Conservation (phyloP, 129 eudicot species). For the Flaveria sonorensis region DNA sequence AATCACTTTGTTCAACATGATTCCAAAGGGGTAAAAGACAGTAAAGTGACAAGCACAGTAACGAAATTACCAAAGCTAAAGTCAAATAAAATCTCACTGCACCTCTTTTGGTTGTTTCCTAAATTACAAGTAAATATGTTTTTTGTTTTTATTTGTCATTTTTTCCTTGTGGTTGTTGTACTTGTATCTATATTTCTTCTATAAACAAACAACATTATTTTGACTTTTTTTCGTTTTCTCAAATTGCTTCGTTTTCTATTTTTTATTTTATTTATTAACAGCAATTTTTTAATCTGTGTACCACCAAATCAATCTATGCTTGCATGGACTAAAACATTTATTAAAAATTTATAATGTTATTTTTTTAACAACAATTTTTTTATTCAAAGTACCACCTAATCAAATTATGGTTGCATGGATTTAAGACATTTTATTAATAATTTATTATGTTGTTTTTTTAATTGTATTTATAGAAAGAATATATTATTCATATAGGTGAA, state of each 20-base stretch:
- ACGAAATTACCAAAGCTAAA: conserved; percentile 45
- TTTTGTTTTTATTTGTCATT: conserved; percentile 34
- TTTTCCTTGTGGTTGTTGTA: conserved; percentile 35
- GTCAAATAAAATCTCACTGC: conserved; percentile 48
- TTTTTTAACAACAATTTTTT: too few relatives aligned
- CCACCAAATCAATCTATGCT: too few relatives aligned
- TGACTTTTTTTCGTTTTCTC: conserved; percentile 7
- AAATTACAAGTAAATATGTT: conserved; percentile 31
- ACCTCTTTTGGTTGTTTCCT: conserved; percentile 40
- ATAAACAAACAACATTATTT: conserved; percentile 28
- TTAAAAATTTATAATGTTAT: too few relatives aligned
- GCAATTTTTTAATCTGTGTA: too few relatives aligned
- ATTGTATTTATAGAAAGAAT: neutral
- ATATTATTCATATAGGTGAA: neutral
- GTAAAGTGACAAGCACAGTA: conserved; percentile 37
- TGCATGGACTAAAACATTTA: too few relatives aligned
- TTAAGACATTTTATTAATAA: too few relatives aligned
- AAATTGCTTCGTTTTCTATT: neutral
- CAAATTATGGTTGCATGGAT: too few relatives aligned
- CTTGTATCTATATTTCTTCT: conserved; percentile 27
- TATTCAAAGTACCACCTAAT: too few relatives aligned
- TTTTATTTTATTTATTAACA: neutral
- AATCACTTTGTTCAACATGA: conserved; percentile 31
- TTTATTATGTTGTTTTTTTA: too few relatives aligned
- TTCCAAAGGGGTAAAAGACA: conserved; percentile 42